Conservation (phyloP, 2,329 filamentous ascomycete genomes). For the Cordyceps javanica region DNA sequence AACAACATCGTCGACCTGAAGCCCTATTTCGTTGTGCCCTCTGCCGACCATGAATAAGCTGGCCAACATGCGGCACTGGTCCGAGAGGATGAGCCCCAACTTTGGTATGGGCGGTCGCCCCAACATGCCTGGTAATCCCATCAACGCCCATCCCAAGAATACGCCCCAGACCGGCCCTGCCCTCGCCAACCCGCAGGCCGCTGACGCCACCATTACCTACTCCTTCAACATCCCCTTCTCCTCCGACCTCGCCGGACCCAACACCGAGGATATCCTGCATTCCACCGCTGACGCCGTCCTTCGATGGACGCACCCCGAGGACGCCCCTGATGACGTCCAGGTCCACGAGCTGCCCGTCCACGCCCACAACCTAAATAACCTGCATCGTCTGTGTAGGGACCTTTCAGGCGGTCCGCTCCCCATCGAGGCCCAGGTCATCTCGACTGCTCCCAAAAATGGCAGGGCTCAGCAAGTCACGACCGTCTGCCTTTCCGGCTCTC, state of each 20-base stretch:
- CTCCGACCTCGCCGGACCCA: conserved; percentile 84
- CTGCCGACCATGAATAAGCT: conserved; percentile 59
- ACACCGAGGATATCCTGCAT: conserved; percentile 91
- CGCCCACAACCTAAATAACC: conserved; percentile 72
- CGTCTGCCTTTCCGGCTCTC: conserved; percentile 82
- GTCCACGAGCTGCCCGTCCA: conserved; percentile 91
- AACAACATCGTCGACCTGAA: background rate
- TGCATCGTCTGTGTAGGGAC: conserved; percentile 75
- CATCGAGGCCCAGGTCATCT: conserved; percentile 77
- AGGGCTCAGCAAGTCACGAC: conserved; percentile 70
- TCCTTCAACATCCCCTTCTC: conserved; percentile 97
- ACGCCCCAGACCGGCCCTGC: conserved; percentile 46
- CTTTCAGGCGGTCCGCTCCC: conserved; percentile 66
- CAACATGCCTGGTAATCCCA: conserved; percentile 48
- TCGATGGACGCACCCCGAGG: conserved; percentile 89
- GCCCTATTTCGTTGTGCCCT: conserved; percentile 20
- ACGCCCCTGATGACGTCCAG: conserved; percentile 75
- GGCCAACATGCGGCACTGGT: conserved; percentile 67
- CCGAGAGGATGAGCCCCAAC: conserved; percentile 62
- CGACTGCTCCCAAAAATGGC: conserved; percentile 68
- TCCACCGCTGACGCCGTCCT: conserved; percentile 81
- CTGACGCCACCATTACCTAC: conserved; percentile 77
- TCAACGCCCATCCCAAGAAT: conserved; percentile 54
- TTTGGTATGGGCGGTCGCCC: conserved; percentile 55
- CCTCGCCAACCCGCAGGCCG: conserved; percentile 61